A percentile compares a stretch with the other conserved stretches of the same genome.
phyloP scores from a whole-genome alignment of 2,329 filamentous ascomycete species.

The Metarhizium robertsii region DNA sequence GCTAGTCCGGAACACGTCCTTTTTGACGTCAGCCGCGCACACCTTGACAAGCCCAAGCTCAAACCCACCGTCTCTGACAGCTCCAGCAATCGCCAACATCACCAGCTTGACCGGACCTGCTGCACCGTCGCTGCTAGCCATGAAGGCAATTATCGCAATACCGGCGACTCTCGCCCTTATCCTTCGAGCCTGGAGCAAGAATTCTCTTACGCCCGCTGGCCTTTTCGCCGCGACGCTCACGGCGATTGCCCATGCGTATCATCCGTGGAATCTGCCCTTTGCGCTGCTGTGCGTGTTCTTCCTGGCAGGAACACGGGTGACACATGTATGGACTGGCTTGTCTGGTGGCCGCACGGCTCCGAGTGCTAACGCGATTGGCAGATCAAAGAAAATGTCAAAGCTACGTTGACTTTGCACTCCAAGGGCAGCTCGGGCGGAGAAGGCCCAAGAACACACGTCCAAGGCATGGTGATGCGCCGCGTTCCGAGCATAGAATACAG shows the following conservation, averaged over 20 bases:
- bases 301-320: conserved; percentile 71
- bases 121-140: conserved; percentile 18
- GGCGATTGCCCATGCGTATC: conserved; percentile 72
- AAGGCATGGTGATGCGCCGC: conserved; percentile 39
- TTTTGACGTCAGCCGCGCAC: not conserved
- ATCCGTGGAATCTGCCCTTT: conserved; percentile 93
- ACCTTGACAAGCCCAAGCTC: not conserved
- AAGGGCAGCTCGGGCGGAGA: conserved; percentile 68
- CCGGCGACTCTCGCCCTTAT: conserved; percentile 52
- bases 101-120: not conserved
- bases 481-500: too few species aligned
- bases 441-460: conserved; percentile 71
- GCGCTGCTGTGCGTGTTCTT: conserved; percentile 77
- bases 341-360: not conserved
- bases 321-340: conserved; percentile 49
- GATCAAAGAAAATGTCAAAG: conserved; percentile 83
- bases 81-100: not conserved
- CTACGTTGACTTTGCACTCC: conserved; percentile 68
- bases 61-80: not conserved
- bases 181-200: conserved; percentile 59
- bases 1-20: too few species aligned
- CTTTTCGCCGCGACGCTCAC: conserved; percentile 64
- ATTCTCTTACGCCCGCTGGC: conserved; percentile 70
- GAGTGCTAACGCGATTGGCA: conserved; percentile 25
- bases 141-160: conserved; percentile 49